Conservation (phyloP, 208 protist species). For the Trypanosoma boissoni region DNA sequence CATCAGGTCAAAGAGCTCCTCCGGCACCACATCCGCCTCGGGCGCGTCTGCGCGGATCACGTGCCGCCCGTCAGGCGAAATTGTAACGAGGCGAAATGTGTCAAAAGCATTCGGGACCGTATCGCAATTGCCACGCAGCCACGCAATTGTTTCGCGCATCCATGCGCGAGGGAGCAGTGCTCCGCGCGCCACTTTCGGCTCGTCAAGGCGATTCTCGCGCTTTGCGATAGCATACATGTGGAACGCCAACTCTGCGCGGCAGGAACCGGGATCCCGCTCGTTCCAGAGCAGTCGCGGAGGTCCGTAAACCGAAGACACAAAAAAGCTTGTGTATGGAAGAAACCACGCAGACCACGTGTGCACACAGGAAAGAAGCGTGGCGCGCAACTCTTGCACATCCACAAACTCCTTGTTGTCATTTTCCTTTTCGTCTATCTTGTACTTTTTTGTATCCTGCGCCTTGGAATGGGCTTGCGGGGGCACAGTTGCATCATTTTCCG, state of each 20-base stretch:
- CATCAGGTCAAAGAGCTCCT: conserved; percentile 61
- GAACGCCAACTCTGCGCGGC: conserved; percentile 55
- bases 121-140: conserved; percentile 22
- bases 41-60: conserved; percentile 12
- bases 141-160: conserved; percentile 44
- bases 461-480: too few relatives aligned
- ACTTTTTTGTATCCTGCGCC: too few relatives aligned
- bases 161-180: conserved; percentile 57
- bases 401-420: too few relatives aligned
- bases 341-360: conserved; percentile 46
- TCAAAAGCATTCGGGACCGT: conserved; percentile 55
- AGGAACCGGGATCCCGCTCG: conserved; percentile 14
- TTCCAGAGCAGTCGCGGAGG: conserved; percentile 38
- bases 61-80: conserved; percentile 35
- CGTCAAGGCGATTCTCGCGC: conserved; percentile 37
- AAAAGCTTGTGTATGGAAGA: conserved; percentile 41
- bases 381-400: too few relatives aligned
- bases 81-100: conserved; percentile 45
- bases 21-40: conserved; percentile 61
- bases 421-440: too few relatives aligned
- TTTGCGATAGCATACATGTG: conserved; percentile 51
- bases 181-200: conserved; percentile 35
- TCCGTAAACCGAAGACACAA: conserved; percentile 19
- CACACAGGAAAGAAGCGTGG: conserved; percentile 26
- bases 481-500: too few relatives aligned